Percentiles rank a stretch among this genome's conserved stretches.
These are phyloP conservation scores for Kazachstania sp. DNA, from an alignment of 1,139 yeast genomes.

Conservation along the genomic window DNA sequence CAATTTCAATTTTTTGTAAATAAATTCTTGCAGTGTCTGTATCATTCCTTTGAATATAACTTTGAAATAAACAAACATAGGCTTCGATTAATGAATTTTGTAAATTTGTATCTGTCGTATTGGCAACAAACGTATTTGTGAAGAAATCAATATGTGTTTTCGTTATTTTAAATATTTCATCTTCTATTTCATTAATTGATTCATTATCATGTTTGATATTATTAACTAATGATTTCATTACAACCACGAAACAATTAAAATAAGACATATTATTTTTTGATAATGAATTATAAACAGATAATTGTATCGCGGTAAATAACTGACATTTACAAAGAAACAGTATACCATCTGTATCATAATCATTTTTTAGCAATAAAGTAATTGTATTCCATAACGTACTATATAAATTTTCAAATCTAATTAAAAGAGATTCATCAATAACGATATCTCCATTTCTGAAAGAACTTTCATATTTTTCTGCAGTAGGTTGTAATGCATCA, in stretches of 20 bases:
- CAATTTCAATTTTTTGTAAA: conserved; percentile 12
- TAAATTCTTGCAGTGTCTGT: conserved; percentile 18
- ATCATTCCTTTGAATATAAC: conserved; percentile 13
- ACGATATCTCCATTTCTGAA: conserved; percentile 13
- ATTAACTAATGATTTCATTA: conserved; percentile 12
- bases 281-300: conserved; percentile 17
- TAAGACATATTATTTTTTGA: conserved; percentile 8
- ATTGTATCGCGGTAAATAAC: conserved; percentile 16
- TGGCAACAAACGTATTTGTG: conserved; percentile 9
- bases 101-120: conserved; percentile 2
- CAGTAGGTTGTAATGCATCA: conserved; percentile 15
- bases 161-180: conserved; percentile 1
- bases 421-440: conserved; percentile 11
- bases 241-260: conserved; percentile 15
- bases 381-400: conserved; percentile 23
- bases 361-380: conserved; percentile 7
- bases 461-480: conserved; percentile 20
- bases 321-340: conserved; percentile 12
- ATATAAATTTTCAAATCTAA: conserved; percentile 19
- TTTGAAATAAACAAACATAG: conserved; percentile 15
- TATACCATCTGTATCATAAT: conserved; percentile 1
- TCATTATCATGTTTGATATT: background rate
- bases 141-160: conserved; percentile 12
- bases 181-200: conserved; percentile 1
- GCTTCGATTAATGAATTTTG: conserved; percentile 15